Evolutionary conservation across 1,284 basidiomycete genomes (phyloP), one percentile per base, ranked within the genome.

Genomic region (Ganoderma leucocontextum): DNA sequence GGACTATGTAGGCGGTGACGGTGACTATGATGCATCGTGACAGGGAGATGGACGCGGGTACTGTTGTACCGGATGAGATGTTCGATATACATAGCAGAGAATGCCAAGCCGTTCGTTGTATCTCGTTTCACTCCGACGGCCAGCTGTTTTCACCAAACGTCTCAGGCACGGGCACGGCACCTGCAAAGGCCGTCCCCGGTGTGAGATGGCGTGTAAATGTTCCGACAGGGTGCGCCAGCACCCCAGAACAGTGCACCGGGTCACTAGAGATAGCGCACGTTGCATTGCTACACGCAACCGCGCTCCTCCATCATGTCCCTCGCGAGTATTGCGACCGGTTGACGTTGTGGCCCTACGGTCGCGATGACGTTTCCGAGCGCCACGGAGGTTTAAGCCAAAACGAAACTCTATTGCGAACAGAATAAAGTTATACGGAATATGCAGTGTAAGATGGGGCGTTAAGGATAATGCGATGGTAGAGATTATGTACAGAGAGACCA

Each of bases 31-130:
- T 61, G 36, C 58, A 64, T 62, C 17, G 52, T 35, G 52, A 55
- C 52, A 33, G 15, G 29, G 55, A 62, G 39, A 59, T 62, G 58
- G 58, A 19, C 36, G 44, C 67, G 70, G 70, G 64, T 67, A 65
- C 38, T 60, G n/a, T 69, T 66, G 70, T 71, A 49, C 47, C 9
- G 25, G 63, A 72, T 64, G 49, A 44, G 64, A 52, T 64, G 65
- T 35, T 66, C 67, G 67, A 69, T 68, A 68, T 72, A 72, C 60
- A 68, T 72, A 72, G 62, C 68, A 25, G 52, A 38, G 44, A 55
- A 59, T 53, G 68, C 68, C 71, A 70, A 72, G 68, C 41, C 60
- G 36, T 58, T 61, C 49, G 25, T 36, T 36, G 58, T 35, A 52
- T 17, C 53, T 25, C 42, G 9, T 33, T 36, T n/a, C 38, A 6